A percentile compares a stretch with the other conserved stretches of the same genome.
Conservation (phyloP, 75 land plant species). For the Pinus tabuliformis region DNA sequence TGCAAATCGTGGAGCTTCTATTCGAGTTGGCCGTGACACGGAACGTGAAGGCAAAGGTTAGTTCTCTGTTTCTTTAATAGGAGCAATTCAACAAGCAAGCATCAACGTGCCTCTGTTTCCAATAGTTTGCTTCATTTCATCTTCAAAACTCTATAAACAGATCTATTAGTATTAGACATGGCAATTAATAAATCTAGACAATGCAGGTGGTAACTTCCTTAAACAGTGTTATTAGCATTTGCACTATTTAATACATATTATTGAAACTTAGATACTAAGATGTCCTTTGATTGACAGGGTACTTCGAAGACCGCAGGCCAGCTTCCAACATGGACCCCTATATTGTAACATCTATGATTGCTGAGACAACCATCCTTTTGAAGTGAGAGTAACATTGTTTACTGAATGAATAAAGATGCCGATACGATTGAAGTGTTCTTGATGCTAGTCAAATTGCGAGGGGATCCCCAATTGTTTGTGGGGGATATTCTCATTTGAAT, state of each 20-base stretch:
- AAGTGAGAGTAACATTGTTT: constrained; percentile 11
- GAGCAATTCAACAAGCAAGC: neutral
- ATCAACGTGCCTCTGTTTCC: neutral
- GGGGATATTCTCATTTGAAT: neutral
- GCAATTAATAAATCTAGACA: neutral
- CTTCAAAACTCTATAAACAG: neutral
- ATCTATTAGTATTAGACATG: neutral
- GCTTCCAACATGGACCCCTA: constrained; percentile 88
- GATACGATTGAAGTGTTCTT: neutral
- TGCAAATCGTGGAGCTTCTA: constrained; percentile 86
- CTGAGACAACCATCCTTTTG: constrained; percentile 64
- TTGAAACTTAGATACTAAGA: neutral
- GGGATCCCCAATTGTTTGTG: neutral
- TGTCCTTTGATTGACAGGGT: constrained; percentile 32
- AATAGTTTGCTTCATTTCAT: neutral
- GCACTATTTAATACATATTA: neutral
- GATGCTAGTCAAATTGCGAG: neutral
- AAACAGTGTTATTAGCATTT: neutral
- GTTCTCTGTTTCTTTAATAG: neutral
- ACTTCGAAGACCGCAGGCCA: constrained; percentile 88
- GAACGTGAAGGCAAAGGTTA: constrained; percentile 75
- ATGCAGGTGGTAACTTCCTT: neutral
- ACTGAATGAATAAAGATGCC: neutral
- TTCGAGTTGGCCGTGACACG: constrained; percentile 90
- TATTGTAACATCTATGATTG: constrained; percentile 64